phyloP scores from a whole-genome alignment of 306 rosid genomes.

The Quercus ilex region DNA sequence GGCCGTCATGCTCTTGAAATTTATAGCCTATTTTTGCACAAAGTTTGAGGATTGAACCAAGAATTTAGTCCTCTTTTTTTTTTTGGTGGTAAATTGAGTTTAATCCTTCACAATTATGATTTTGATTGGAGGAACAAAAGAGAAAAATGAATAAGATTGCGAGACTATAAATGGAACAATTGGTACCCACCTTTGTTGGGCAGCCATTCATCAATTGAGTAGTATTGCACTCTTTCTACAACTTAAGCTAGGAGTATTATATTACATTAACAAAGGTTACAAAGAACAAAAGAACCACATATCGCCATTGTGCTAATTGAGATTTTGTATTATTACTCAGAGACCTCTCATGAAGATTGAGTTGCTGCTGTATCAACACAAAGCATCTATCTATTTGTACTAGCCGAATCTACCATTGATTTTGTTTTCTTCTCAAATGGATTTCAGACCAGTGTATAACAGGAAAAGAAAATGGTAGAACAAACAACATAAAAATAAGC shows the following conservation, averaged over 20 bases:
- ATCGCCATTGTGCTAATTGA: neutral
- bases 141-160: no score
- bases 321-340: neutral
- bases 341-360: constrained; percentile 40
- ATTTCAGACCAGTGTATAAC: constrained; percentile 74
- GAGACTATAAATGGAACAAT: no score
- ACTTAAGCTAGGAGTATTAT: neutral
- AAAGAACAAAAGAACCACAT: neutral
- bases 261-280: constrained; percentile 17
- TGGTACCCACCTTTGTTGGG: no score
- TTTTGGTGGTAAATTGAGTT: no score
- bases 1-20: no score
- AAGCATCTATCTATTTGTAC: constrained; percentile 84
- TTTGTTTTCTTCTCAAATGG: constrained; percentile 95
- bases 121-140: no score
- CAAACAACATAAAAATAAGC: neutral
- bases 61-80: no score
- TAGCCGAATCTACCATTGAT: constrained; percentile 72
- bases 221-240: constrained; percentile 8
- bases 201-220: no score
- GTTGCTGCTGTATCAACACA: constrained; percentile 80
- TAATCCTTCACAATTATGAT: no score
- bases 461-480: constrained; percentile 1
- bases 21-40: no score
- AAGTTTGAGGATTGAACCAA: no score